A percentile compares a stretch with the other conserved stretches of the same genome.
These are phyloP conservation scores for Trichosanthes cucumerina DNA, from an alignment of 306 rosid genomes.

Conservation along the genomic window DNA sequence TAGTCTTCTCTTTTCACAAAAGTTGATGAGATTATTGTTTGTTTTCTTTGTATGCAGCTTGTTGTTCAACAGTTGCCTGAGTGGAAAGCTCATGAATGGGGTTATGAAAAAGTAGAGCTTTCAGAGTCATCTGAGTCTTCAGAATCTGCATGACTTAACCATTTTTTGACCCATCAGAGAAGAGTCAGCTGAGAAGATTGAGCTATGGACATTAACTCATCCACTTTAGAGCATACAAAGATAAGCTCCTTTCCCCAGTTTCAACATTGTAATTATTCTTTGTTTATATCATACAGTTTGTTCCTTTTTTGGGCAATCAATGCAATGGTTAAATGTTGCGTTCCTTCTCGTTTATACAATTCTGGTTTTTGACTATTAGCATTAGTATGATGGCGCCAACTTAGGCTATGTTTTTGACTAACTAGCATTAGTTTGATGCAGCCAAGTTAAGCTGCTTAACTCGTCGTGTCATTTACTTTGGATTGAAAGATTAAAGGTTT, in stretches of 20 bases:
- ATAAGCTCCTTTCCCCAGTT: neutral
- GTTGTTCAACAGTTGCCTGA: slow-evolving; percentile 80
- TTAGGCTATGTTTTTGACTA: too few relatives aligned
- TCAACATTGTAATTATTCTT: neutral
- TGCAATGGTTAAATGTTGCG: neutral
- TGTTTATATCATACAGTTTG: neutral
- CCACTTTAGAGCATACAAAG: slow-evolving; percentile 1
- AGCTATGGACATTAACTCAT: slow-evolving; percentile 4
- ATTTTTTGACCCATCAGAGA: neutral
- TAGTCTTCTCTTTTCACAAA: neutral
- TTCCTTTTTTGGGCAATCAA: neutral
- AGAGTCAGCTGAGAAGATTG: neutral
- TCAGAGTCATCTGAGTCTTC: slow-evolving; percentile 15
- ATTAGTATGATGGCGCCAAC: neutral
- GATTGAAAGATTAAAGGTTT: too few relatives aligned
- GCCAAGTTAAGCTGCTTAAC: too few relatives aligned
- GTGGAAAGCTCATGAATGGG: slow-evolving; percentile 92
- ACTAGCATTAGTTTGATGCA: too few relatives aligned
- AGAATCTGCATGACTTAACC: slow-evolving; percentile 15
- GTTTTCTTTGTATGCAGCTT: slow-evolving; percentile 37
- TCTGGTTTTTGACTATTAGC: neutral
- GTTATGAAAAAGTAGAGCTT: slow-evolving; percentile 30
- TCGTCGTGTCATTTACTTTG: too few relatives aligned
- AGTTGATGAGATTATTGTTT: neutral
- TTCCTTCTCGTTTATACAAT: neutral